These are phyloP conservation scores for Pythium brachiatum DNA, from an alignment of 352 stramenopile genomes.

Conservation along the genomic window DNA sequence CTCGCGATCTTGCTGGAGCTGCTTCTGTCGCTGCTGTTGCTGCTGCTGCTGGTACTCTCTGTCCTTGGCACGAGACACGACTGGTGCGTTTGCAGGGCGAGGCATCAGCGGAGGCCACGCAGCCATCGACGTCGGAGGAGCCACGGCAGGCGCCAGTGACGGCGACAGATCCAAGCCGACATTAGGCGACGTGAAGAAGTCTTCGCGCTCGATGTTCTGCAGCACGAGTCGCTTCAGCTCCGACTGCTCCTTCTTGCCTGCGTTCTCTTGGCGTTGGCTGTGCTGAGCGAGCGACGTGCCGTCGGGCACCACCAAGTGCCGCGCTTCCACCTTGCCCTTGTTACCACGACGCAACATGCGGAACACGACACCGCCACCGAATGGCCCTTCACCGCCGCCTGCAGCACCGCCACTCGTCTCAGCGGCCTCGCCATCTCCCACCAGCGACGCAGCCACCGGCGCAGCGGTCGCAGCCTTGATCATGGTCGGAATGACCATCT, in stretches of 20 bases:
- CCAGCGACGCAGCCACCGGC: background rate
- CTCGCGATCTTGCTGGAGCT: constrained; percentile 23
- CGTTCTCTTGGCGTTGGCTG: constrained; percentile 83
- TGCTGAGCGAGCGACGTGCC: constrained; percentile 92
- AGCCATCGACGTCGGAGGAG: constrained; percentile 12
- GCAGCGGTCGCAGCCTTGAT: constrained; percentile 49
- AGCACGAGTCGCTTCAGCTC: constrained; percentile 86
- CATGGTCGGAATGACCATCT: constrained; percentile 85
- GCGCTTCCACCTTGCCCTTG: constrained; percentile 96
- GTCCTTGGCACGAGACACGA: background rate
- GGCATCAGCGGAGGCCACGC: constrained; percentile 10
- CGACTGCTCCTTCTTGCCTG: constrained; percentile 83
- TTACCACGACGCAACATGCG: constrained; percentile 95
- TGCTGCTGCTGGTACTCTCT: constrained; percentile 17
- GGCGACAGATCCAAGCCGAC: constrained; percentile 3
- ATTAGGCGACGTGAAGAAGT: constrained; percentile 45
- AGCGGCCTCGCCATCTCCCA: background rate
- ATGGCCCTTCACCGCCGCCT: constrained; percentile 26
- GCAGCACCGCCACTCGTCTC: constrained; percentile 18
- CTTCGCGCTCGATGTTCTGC: constrained; percentile 84
- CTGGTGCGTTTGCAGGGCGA: background rate
- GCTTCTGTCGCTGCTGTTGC: constrained; percentile 23
- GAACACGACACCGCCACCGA: constrained; percentile 77
- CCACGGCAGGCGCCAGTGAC: constrained; percentile 21
- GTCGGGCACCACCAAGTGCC: constrained; percentile 91